These are phyloP conservation scores for Penicillium tannophilum DNA, from an alignment of 495 filamentous ascomycete species.

Conservation along the genomic window DNA sequence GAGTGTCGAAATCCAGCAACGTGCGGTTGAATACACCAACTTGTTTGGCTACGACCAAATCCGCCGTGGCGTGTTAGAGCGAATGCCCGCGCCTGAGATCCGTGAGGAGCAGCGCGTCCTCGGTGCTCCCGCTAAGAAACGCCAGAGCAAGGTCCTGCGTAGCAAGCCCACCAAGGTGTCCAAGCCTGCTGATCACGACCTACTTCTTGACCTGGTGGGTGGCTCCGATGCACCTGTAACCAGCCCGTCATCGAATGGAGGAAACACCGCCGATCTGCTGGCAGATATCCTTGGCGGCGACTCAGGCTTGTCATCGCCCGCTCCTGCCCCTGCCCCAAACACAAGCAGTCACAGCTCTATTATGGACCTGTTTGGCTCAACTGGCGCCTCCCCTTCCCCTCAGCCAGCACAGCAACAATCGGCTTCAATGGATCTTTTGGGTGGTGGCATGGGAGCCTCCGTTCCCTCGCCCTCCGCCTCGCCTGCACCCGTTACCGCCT, in stretches of 20 bases:
- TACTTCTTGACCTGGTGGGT: conserved; percentile 90
- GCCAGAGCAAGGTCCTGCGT: conserved; percentile 68
- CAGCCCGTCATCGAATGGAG: conserved; percentile 60
- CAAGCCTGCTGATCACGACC: conserved; percentile 85
- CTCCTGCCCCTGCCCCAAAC: conserved; percentile 50
- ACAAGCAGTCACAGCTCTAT: conserved; percentile 70
- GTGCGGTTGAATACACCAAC: conserved; percentile 92
- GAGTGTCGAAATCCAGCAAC: conserved; percentile 93
- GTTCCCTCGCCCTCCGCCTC: conserved; percentile 38
- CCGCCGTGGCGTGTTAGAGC: conserved; percentile 86
- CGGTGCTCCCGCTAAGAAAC: conserved; percentile 81
- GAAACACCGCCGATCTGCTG: conserved; percentile 81
- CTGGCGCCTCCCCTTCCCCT: conserved; percentile 43
- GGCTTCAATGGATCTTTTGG: conserved; percentile 53
- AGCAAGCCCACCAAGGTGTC: conserved; percentile 71
- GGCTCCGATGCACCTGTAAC: conserved; percentile 64
- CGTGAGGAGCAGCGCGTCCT: conserved; percentile 89
- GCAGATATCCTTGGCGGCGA: conserved; percentile 73
- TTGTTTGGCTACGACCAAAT: conserved; percentile 88
- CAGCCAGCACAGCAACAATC: conserved; percentile 38
- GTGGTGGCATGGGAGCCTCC: conserved; percentile 47
- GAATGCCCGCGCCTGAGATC: conserved; percentile 96
- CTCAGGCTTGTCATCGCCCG: conserved; percentile 54
- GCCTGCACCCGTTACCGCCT: conserved; percentile 43
- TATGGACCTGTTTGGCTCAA: conserved; percentile 75